These are phyloP conservation scores for Didymella glomerata DNA, from an alignment of 2,329 filamentous ascomycete species.

Conservation along the genomic window DNA sequence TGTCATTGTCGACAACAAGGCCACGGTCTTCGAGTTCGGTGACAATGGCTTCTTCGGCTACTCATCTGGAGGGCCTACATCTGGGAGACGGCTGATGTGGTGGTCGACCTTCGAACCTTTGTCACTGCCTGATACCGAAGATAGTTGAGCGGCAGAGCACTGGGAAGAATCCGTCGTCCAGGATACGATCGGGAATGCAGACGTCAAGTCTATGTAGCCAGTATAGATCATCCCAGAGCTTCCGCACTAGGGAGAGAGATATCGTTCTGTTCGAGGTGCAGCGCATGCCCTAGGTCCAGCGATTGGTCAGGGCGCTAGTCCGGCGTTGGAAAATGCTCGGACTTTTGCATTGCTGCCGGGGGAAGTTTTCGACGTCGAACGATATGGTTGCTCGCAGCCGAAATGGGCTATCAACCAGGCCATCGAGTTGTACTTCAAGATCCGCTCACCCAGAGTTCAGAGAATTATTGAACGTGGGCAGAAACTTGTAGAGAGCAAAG, in stretches of 20 bases:
- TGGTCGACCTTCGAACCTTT: constrained; percentile 11
- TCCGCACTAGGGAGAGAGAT: constrained; percentile 57
- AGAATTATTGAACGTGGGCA: constrained; percentile 31
- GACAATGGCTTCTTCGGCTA: constrained; percentile 10
- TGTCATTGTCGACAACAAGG: neutral
- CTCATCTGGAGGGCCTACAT: neutral
- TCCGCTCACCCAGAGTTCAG: constrained; percentile 30
- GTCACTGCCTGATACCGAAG: neutral
- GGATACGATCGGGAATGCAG: neutral
- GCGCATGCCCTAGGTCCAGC: constrained; percentile 65
- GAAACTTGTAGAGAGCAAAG: constrained; percentile 30
- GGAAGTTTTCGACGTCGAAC: constrained; percentile 10
- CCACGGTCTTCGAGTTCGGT: constrained; percentile 4
- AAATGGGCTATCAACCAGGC: constrained; percentile 11
- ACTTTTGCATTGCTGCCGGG: constrained; percentile 54
- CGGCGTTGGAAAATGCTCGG: constrained; percentile 65
- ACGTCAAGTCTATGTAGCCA: constrained; percentile 53
- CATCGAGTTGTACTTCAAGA: constrained; percentile 29
- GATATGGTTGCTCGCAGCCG: neutral
- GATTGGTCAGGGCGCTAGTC: constrained; percentile 64
- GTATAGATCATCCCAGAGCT: constrained; percentile 59
- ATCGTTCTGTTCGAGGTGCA: constrained; percentile 66
- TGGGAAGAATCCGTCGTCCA: constrained; percentile 3
- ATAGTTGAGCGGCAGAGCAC: constrained; percentile 1
- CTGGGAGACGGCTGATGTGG: constrained; percentile 2